Conservation (phyloP, 2,329 filamentous ascomycete species). For the Xylariaceae sp. region DNA sequence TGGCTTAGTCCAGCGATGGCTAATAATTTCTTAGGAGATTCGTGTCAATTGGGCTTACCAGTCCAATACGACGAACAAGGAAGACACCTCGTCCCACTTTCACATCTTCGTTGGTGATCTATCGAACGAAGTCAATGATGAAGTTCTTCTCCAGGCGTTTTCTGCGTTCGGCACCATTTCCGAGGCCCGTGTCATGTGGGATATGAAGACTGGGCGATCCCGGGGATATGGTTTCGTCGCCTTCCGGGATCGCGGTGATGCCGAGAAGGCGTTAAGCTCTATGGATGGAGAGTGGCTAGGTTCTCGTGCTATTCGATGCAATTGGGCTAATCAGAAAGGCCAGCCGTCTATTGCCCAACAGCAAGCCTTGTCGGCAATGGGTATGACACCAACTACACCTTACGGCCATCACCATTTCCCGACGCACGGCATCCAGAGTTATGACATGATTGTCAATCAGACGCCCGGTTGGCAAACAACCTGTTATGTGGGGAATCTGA, state of each 20-base stretch:
- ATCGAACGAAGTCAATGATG: conserved; percentile 98
- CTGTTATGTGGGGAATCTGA: conserved; percentile 96
- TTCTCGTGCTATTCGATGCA: conserved; percentile 96
- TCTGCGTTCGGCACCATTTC: conserved; percentile 95
- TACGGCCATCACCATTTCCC: conserved; percentile 98
- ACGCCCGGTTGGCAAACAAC: conserved; percentile 98
- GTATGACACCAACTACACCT: conserved; percentile 95
- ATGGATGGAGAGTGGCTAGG: conserved; percentile 99
- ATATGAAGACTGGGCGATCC: conserved; percentile 99
- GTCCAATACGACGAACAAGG: conserved; percentile 91
- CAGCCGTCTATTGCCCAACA: conserved; percentile 98
- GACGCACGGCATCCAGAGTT: conserved; percentile 94
- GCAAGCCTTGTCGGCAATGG: conserved; percentile 95
- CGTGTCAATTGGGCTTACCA: conserved; percentile 99
- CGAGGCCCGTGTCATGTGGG: conserved; percentile 99
- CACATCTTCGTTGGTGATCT: conserved; percentile 98
- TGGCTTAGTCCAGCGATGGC: background rate
- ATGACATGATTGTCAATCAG: conserved; percentile 94
- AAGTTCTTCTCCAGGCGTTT: conserved; percentile 91
- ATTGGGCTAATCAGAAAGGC: conserved; percentile 99
- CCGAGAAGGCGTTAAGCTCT: conserved; percentile 92
- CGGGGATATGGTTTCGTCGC: conserved; percentile 96
- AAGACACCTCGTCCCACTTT: conserved; percentile 97
- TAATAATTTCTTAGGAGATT: conserved; percentile 73
- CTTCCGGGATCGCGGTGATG: conserved; percentile 91